Base-by-base conservation (phyloP, 2,329 filamentous ascomycete genomes). In the Capronia coronata region DNA sequence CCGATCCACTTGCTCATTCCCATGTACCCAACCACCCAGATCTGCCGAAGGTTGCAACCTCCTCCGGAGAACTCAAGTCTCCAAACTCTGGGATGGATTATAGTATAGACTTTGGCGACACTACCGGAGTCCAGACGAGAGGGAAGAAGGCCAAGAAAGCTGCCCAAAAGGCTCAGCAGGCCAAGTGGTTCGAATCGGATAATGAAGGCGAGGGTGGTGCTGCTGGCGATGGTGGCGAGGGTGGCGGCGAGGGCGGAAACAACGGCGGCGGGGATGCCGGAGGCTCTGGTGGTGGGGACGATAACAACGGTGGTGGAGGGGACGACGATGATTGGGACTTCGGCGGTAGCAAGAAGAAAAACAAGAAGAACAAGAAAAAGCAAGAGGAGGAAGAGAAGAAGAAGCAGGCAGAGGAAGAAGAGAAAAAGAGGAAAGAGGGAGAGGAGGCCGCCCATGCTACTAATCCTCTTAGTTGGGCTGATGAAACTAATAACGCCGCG, bases 121-220 rank as follows among this genome's bases (percentile, higher is more conserved):
- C 58, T 4, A 57, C 58, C n/a, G 59, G 55, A 21, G 46, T 63
- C 40, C 58, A 58, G 25, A 56, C 59, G 22, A 54, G 51, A 16
- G 57, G 35, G 10, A 62, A 58, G 22, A 65, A 64, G 43, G 68
- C 70, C 50, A 84, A 83, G 66, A 73, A 73, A 55, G 71, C 71
- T 29, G 66, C 67, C 25, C 73, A 74, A 54, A 64, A 70, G 23
- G 67, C 71, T 0, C 62, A 67, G 35, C 64, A 62, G 58, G 63
- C 57, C 47, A 71, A 71, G 56, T 72, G 68, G 67, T 65, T 59
- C 44, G 70, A 71, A 14, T 70, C 70, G 34, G 73, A 75, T 14
- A 72, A 74, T 35, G 73, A 72, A 25, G 66, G 62, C 23, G 71
- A 75, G 23, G 63, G 60, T 10, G 59, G 58, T 23, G 49, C 64